A percentile compares a stretch with the other conserved stretches of the same genome.
Conservation (phyloP, 345 rosid genomes). For the Pistacia integerrima region DNA sequence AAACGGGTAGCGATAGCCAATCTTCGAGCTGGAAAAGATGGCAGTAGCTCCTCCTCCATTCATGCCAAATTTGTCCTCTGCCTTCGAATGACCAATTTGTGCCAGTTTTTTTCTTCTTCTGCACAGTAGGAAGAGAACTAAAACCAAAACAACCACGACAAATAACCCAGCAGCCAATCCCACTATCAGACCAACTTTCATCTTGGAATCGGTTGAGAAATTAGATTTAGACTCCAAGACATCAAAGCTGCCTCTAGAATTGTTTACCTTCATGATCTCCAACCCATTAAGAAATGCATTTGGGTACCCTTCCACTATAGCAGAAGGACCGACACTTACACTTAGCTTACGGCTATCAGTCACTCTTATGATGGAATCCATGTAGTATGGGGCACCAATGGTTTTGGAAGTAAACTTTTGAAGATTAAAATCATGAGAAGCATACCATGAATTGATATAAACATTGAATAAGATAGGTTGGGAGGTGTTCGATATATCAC, state of each 20-base stretch:
- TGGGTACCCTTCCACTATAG: conserved; percentile 18
- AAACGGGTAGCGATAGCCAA: conserved; percentile 59
- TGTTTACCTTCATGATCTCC: conserved; percentile 67
- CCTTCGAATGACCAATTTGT: conserved; percentile 27
- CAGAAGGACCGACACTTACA: conserved; percentile 67
- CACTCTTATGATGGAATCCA: conserved; percentile 55
- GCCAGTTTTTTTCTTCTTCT: conserved; percentile 36
- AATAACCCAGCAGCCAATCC: conserved; percentile 41
- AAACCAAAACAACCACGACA: conserved; percentile 26
- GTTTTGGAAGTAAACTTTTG: conserved; percentile 25
- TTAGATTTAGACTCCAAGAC: conserved; percentile 31
- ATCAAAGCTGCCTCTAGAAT: conserved; percentile 51
- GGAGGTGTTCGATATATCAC: conserved; percentile 44
- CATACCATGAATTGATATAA: conserved; percentile 56
- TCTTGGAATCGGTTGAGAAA: conserved; percentile 26
- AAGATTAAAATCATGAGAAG: conserved; percentile 50
- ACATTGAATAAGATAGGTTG: conserved; percentile 40
- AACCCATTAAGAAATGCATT: conserved; percentile 59
- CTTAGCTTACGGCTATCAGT: conserved; percentile 27
- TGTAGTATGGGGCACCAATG: conserved; percentile 55
- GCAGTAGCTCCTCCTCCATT: conserved; percentile 29
- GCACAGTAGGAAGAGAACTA: conserved; percentile 27
- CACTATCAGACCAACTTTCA: conserved; percentile 28
- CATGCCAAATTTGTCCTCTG: conserved; percentile 27
- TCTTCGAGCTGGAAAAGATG: conserved; percentile 47